Conservation (phyloP, 306 rosid genomes). For the Trichosanthes cucumerina region DNA sequence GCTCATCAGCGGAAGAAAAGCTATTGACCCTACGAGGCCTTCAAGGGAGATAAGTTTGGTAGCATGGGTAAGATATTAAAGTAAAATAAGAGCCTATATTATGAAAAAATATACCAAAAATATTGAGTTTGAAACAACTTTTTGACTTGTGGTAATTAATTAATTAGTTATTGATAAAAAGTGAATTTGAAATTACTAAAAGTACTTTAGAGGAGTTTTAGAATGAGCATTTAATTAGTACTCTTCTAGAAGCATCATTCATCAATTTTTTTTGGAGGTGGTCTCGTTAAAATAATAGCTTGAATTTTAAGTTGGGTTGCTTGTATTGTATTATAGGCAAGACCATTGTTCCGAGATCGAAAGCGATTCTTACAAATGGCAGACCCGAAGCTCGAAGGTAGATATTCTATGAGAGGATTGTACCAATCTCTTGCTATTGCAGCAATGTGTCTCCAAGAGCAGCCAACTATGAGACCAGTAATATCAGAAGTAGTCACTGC, state of each 20-base stretch:
- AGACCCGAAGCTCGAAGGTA: constrained; percentile 8
- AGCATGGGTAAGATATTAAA: constrained; percentile 2
- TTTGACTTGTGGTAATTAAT: too few relatives aligned
- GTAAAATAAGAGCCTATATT: background rate
- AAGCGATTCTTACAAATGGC: constrained; percentile 4
- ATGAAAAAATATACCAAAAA: too few relatives aligned
- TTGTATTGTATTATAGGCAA: constrained; percentile 3
- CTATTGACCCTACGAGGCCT: constrained; percentile 21
- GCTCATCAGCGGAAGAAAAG: constrained; percentile 52
- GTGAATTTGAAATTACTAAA: too few relatives aligned
- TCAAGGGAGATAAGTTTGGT: constrained; percentile 5
- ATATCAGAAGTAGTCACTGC: constrained; percentile 9
- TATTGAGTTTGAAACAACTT: too few relatives aligned
- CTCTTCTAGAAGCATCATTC: too few relatives aligned
- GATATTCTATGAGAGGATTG: constrained; percentile 1
- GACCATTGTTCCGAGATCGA: constrained; percentile 8
- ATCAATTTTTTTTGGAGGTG: background rate
- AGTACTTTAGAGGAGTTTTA: too few relatives aligned
- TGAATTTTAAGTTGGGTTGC: background rate
- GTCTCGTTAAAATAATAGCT: background rate
- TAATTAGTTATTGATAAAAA: too few relatives aligned
- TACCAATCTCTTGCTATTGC: constrained; percentile 17
- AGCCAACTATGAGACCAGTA: constrained; percentile 1
- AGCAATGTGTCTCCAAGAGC: constrained; percentile 14
- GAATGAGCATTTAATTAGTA: too few relatives aligned